Conservation (phyloP, 257 asterid genomes). For the Rauvolfia tetraphylla region DNA sequence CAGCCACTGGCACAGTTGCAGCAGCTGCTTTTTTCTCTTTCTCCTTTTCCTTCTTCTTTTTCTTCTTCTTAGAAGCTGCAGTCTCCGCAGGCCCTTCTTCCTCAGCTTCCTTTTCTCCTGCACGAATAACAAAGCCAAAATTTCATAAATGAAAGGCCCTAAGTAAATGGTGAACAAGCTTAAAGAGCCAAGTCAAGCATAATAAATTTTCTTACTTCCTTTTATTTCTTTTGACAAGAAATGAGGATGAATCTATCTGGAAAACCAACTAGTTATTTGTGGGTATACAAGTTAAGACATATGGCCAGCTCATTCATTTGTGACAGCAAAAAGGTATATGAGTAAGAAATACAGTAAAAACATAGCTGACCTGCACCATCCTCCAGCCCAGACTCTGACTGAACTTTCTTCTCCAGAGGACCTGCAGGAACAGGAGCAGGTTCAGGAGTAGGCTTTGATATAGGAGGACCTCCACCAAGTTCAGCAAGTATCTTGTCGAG, state of each 20-base stretch:
- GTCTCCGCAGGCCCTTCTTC: conserved; percentile 63
- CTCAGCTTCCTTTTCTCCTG: conserved; percentile 60
- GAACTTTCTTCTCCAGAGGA: conserved; percentile 38
- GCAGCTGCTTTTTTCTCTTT: conserved; percentile 58
- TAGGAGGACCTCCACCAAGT: conserved; percentile 60
- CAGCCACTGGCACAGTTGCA: conserved; percentile 29
- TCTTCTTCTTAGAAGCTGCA: conserved; percentile 74
- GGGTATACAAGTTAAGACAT: background rate
- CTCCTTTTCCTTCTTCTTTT: conserved; percentile 78
- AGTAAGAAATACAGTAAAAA: background rate
- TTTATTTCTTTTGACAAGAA: background rate
- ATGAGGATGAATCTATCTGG: background rate
- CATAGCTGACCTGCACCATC: conserved; percentile 35
- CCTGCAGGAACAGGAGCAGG: conserved; percentile 11
- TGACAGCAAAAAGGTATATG: background rate
- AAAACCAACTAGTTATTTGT: background rate
- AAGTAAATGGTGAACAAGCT: background rate
- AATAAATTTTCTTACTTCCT: background rate
- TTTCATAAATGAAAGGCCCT: background rate
- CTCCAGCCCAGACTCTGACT: conserved; percentile 44
- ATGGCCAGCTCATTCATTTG: background rate
- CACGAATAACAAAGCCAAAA: conserved; percentile 14
- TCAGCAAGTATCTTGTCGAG: conserved; percentile 79
- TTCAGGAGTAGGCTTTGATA: conserved; percentile 29
- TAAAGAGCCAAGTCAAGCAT: background rate